Evolutionary conservation across 441 rosid species (phyloP).

Genomic region (Croton laevigatus): DNA sequence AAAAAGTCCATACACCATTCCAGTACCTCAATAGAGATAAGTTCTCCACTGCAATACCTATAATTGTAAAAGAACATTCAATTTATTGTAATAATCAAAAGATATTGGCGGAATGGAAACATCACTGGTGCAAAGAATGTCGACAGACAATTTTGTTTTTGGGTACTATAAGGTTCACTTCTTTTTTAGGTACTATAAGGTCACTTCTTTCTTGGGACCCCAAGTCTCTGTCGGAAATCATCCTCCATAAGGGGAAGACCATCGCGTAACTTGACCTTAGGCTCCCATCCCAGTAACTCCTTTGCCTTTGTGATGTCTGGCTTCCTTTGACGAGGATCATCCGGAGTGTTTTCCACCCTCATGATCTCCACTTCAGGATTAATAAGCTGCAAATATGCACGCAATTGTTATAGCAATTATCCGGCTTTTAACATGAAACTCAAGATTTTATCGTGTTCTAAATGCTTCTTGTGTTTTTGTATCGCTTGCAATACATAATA

Average conservation of each 20-base stretch:
- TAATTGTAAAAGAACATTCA: not conserved
- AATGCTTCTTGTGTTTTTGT: not conserved
- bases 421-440: not conserved
- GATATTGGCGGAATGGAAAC: not conserved
- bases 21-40: not conserved
- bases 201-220: conserved; percentile 39
- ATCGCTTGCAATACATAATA: not conserved
- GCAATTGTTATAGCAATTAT: not conserved
- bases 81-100: not conserved
- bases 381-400: conserved; percentile 50
- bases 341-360: conserved; percentile 88
- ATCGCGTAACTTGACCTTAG: conserved; percentile 75
- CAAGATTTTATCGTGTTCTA: not conserved
- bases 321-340: conserved; percentile 93
- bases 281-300: conserved; percentile 89
- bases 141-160: no score
- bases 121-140: not conserved
- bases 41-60: not conserved
- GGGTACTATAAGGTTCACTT: conserved; percentile 13
- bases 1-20: not conserved
- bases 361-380: conserved; percentile 70
- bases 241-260: conserved; percentile 96
- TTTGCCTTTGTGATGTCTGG: conserved; percentile 86
- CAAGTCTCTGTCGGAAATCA: conserved; percentile 83
- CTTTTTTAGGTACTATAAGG: conserved; percentile 6